Conservation (phyloP, 352 stramenopile species). For the Peronosclerospora sorghi region DNA sequence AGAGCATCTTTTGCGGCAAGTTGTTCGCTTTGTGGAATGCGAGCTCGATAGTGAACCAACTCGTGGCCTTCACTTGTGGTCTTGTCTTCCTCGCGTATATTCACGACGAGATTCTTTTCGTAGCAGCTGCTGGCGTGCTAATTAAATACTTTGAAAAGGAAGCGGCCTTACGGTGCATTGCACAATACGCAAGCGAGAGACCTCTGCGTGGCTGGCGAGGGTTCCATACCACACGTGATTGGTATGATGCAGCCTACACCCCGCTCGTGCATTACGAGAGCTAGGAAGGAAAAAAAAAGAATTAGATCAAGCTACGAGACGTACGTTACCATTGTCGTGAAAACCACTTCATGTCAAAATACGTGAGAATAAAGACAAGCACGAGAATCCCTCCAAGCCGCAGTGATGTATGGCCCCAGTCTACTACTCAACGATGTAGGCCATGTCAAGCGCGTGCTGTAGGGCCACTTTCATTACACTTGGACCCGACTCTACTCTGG, state of each 20-base stretch:
- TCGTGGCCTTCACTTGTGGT: constrained; percentile 46
- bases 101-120: constrained; percentile 56
- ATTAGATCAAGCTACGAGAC: too few relatives aligned
- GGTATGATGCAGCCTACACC: constrained; percentile 79
- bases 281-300: constrained; percentile 8
- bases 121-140: constrained; percentile 34
- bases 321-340: too few relatives aligned
- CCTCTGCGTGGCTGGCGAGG: constrained; percentile 61
- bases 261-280: constrained; percentile 64
- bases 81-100: constrained; percentile 53
- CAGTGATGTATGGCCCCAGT: too few relatives aligned
- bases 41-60: constrained; percentile 57
- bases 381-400: too few relatives aligned
- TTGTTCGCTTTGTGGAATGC: constrained; percentile 61
- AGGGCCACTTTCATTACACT: too few relatives aligned
- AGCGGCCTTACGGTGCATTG: constrained; percentile 55
- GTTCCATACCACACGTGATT: constrained; percentile 76
- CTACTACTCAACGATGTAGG: too few relatives aligned
- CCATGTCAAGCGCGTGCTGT: too few relatives aligned
- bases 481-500: too few relatives aligned
- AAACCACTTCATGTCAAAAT: too few relatives aligned
- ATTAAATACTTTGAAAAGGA: constrained; percentile 70
- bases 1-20: constrained; percentile 71
- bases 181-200: constrained; percentile 61
- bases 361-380: too few relatives aligned